Conservation (phyloP, 768 basidiomycete species). For the Pleurotus eryngii region DNA sequence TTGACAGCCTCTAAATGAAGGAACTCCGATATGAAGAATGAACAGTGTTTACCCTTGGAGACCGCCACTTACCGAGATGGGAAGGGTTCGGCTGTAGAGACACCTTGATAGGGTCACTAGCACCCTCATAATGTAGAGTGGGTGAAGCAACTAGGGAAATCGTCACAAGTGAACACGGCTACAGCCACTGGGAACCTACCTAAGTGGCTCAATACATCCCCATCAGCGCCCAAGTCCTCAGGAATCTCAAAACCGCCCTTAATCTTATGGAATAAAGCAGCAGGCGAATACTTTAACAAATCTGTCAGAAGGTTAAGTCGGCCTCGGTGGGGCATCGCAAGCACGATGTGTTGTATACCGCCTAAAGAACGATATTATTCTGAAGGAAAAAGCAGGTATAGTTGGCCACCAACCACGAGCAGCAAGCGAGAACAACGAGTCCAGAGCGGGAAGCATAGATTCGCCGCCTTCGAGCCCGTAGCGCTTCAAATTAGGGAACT, state of each 20-base stretch:
- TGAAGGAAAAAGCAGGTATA: not conserved
- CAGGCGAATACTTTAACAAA: constrained; percentile 62
- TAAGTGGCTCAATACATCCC: constrained; percentile 88
- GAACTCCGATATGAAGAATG: constrained; percentile 9
- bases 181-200: constrained; percentile 32
- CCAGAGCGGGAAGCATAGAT: constrained; percentile 88
- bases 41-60: constrained; percentile 6
- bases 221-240: constrained; percentile 62
- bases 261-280: constrained; percentile 82
- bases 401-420: constrained; percentile 42
- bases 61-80: constrained; percentile 51
- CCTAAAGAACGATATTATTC: constrained; percentile 31
- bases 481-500: constrained; percentile 57
- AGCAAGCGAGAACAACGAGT: constrained; percentile 68
- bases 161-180: not conserved
- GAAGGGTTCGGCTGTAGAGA: constrained; percentile 81
- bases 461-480: constrained; percentile 92
- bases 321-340: constrained; percentile 88
- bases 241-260: constrained; percentile 74
- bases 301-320: constrained; percentile 83
- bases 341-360: constrained; percentile 66
- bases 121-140: constrained; percentile 51
- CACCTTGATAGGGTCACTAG: constrained; percentile 54
- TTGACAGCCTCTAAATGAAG: constrained; percentile 69
- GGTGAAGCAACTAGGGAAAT: constrained; percentile 59